Percentiles rank a stretch among this genome's conserved stretches.
phyloP scores from a whole-genome alignment of 169 alveolate species.

The Eimeria tenella region DNA sequence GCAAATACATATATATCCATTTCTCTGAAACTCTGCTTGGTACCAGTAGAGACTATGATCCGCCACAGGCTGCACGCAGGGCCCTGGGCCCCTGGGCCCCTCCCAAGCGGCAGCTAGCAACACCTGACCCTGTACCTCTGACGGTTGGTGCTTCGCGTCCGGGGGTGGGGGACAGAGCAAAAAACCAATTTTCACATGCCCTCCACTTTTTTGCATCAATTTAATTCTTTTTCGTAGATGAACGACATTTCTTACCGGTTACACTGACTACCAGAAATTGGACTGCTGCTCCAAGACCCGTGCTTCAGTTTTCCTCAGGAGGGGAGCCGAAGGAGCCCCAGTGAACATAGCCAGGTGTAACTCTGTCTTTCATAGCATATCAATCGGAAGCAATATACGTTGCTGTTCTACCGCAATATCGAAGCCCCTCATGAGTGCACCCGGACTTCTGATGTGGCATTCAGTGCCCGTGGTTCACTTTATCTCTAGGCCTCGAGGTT shows the following conservation, averaged over 20 bases:
- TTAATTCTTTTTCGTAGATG: background rate
- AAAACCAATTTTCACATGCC: background rate
- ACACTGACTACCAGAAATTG: background rate
- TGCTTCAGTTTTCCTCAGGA: background rate
- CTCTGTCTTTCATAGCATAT: too few species aligned
- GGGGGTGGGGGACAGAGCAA: conserved; percentile 40
- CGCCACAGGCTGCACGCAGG: background rate
- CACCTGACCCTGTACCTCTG: conserved; percentile 63
- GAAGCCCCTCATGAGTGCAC: too few species aligned
- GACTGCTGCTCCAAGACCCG: background rate
- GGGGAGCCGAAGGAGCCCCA: conserved; percentile 30
- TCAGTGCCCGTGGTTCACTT: too few species aligned
- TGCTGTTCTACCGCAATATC: too few species aligned
- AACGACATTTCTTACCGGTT: background rate
- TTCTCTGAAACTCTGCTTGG: background rate
- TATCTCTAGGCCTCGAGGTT: too few species aligned
- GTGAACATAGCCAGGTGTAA: background rate
- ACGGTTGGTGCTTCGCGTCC: conserved; percentile 53
- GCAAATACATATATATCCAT: background rate
- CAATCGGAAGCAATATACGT: too few species aligned
- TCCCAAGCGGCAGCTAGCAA: conserved; percentile 72
- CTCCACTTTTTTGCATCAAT: background rate
- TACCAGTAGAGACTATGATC: too few species aligned
- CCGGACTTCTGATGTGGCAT: too few species aligned
- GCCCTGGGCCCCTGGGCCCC: conserved; percentile 77